Evolutionary conservation across 495 filamentous ascomycete genomes (phyloP), one percentile per base, ranked within the genome.

Genomic region (Tuber indicum): DNA sequence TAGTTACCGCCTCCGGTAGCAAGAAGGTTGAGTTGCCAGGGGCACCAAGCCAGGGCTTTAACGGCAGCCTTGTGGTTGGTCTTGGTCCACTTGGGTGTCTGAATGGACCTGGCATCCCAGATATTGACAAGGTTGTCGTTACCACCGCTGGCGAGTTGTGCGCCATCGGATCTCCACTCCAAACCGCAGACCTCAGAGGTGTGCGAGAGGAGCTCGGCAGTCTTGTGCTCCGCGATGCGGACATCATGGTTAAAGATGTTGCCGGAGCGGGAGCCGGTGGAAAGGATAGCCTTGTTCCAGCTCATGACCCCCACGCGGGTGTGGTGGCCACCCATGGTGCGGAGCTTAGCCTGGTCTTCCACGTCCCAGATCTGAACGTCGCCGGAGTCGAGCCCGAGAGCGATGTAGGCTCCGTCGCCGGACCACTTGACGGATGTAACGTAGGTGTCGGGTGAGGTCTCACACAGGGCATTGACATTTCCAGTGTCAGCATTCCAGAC

Each of bases 291-390:
- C 87, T 98, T 97, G 87, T 91, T 96, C 96, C 96, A 99, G 79
- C 94, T 94, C 93, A 97, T 97, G 72, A 97, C 94, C 81, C 94
- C 93, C 75, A 99, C 96, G 58, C 96, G 96, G 42, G 94, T 92
- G 79, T 98, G 96, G 82, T 99, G 96, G 72, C 95, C 96, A 83
- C 92, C 91, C 96, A 99, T 99, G 87, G 93, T 97, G 82, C 96
- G 94, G 52, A 98, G 90, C 88, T 98, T 98, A 81, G 89, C 91
- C 45, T 92, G 91, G 82, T 99, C 96, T 79, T 97, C 93, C 39
- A 98, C 96, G 80, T 99, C 96, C 96, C 96, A 99, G 84, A 99
- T 99, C 85, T 99, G 96, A 62, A 98, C 93, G 83, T 99, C 96
- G 77, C 96, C 96, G 19, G 93, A 92, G 78, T 94, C 94, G 75